Base-by-base conservation (phyloP, 2,329 filamentous ascomycete genomes). In the Metarhizium brunneum region DNA sequence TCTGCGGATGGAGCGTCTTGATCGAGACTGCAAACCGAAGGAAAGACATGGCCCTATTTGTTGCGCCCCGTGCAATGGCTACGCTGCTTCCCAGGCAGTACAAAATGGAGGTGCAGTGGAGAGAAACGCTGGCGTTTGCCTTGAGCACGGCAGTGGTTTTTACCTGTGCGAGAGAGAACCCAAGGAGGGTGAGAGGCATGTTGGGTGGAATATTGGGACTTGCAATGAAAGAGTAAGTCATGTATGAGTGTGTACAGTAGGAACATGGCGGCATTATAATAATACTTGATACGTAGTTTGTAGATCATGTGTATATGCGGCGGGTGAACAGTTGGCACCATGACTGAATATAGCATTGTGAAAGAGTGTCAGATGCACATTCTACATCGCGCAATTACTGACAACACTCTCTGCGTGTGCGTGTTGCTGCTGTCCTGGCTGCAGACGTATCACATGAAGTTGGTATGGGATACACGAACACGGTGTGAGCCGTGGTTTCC, bases 1-100 rank as follows among this genome's bases (percentile, higher is more conserved):
- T 90, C 47, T 95, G 90, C 66, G 90, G 90, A 2, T 90, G 87
- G 85, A 92, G 88, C 70, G 84, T 94, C 49, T 73, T 95, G 49
- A 71, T 90, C 40, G 90, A 95, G 71, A 76, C 81, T 68, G 64
- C 77, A 5, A 75, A 76, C 49, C 80, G 87, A 59, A 77, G 86
- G 56, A 85, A 87, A 64, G 90, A 95, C 65, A 80, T 95, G 65
- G 82, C 86, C 8, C 76, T 94, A 43, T 95, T 95, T 67, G 89
- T 94, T 47, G 83, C 87, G 20, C 90, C 90, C 0, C 78, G 89
- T 59, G 90, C 90, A 14, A 74, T 89, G 59, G 88, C 87, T 8
- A 89, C 87, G 0, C 68, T 92, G 58, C 71, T 95, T 16, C 90
- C 90, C 6, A 75, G 90, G 58, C 76, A 81, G 45, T 95, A 94